Evolutionary conservation across 2,329 filamentous ascomycete genomes (phyloP), one percentile per base, ranked within the genome.

Genomic region (Leptographium procerum): DNA sequence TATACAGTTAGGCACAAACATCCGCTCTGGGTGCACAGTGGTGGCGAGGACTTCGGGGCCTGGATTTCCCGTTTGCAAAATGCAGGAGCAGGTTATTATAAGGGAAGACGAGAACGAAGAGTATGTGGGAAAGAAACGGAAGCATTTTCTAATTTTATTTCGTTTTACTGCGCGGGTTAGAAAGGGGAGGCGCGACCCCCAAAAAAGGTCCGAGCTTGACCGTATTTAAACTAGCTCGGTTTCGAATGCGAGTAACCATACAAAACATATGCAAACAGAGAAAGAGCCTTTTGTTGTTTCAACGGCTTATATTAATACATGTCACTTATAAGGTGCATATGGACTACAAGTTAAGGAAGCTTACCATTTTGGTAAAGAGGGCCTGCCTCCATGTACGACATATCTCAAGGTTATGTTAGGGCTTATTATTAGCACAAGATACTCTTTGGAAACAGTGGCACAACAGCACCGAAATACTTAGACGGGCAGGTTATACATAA

Each of bases 111-210:
- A 19, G 50, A 52, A 36, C n/a, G 47, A 51, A 40, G n/a, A 22
- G 13, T 28, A 40, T 31, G 31, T 26, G 33, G n/a, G n/a, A 40
- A 40, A 22, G 13, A 29, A 50, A 50, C 47, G 26, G 26, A 28
- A 50, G 24, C 36, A 43, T 19, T 52, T 43, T 55, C 22, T 43
- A 11, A 24, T 29, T 43, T 45, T 26, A 2, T 45, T 55, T 55
- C 24, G 11, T 31, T 50, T 50, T 29, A 29, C 52, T 54, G 52
- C 31, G 29, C 31, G 24, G 28, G 31, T 47, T 54, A 34, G 45
- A 57, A 55, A 60, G 51, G 56, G 53, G 58, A 61, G 45, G 56
- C 34, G 40, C 43, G 52, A 29, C 36, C n/a, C n/a, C n/a, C n/a
- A n/a, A 52, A 31, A 59, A 56, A 50, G 2, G 11, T 43, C 33